Evolutionary conservation across 306 rosid genomes (phyloP).

Genomic region (Castanea crenata): DNA sequence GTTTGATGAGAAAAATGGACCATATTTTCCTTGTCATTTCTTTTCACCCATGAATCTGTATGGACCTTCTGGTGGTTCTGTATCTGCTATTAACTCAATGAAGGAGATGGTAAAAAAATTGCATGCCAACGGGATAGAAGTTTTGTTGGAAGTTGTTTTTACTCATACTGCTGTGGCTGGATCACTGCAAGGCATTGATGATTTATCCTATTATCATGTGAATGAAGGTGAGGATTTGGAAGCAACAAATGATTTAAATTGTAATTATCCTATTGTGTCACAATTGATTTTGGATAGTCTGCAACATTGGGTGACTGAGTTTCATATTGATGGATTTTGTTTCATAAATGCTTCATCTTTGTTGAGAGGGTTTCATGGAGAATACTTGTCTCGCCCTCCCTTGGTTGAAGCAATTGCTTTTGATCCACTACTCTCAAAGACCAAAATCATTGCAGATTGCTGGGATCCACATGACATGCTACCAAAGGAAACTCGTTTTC

Average conservation of each 20-base stretch:
- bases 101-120: conserved; percentile 80
- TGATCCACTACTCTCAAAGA: conserved; percentile 74
- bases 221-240: conserved; percentile 35
- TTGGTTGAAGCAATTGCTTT: conserved; percentile 81
- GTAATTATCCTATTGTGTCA: conserved; percentile 79
- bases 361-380: conserved; percentile 63
- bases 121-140: conserved; percentile 87
- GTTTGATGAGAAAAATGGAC: conserved; percentile 70
- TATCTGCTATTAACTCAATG: conserved; percentile 58
- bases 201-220: conserved; percentile 51
- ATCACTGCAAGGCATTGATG: conserved; percentile 81
- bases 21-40: conserved; percentile 81
- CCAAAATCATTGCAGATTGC: conserved; percentile 78
- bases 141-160: conserved; percentile 85
- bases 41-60: conserved; percentile 59
- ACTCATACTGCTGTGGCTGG: conserved; percentile 62
- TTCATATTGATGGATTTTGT: conserved; percentile 89
- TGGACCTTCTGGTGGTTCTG: conserved; percentile 64
- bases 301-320: conserved; percentile 81
- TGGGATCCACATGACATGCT: conserved; percentile 63
- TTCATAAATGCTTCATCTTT: conserved; percentile 77
- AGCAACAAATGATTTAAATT: conserved; percentile 49
- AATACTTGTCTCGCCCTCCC: conserved; percentile 75
- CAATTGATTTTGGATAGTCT: conserved; percentile 79
- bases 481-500: conserved; percentile 53